These are phyloP conservation scores for Panus rudis DNA, from an alignment of 768 basidiomycete species.

Conservation along the genomic window DNA sequence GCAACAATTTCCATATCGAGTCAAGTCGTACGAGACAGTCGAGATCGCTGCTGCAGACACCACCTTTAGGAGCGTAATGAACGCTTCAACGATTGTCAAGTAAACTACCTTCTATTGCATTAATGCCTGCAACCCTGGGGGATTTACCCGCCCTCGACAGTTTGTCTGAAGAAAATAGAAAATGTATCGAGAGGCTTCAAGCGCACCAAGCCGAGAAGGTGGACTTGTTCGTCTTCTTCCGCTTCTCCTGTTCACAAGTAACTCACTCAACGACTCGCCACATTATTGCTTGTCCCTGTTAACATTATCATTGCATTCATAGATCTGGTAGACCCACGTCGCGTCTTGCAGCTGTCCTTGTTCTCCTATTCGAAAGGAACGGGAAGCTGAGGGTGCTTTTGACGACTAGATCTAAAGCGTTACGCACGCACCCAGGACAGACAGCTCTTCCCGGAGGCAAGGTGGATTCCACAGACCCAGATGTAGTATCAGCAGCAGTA, in stretches of 20 bases:
- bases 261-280: slow-evolving; percentile 23
- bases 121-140: background rate
- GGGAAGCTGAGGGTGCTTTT: slow-evolving; percentile 68
- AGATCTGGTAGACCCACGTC: slow-evolving; percentile 29
- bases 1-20: too few species aligned
- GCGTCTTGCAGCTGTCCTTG: slow-evolving; percentile 70
- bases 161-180: slow-evolving; percentile 14
- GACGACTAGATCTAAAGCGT: slow-evolving; percentile 75
- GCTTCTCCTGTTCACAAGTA: too few species aligned
- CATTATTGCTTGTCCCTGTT: background rate
- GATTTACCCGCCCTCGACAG: slow-evolving; percentile 4
- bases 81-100: too few species aligned
- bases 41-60: too few species aligned
- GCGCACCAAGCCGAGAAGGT: slow-evolving; percentile 25
- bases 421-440: slow-evolving; percentile 73
- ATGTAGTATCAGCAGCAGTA: slow-evolving; percentile 70
- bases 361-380: slow-evolving; percentile 68
- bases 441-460: slow-evolving; percentile 83
- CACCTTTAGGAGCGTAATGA: too few species aligned
- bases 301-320: background rate
- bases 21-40: too few species aligned
- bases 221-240: slow-evolving; percentile 50
- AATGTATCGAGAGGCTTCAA: slow-evolving; percentile 35
- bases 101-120: too few species aligned
- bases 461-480: slow-evolving; percentile 56